A percentile compares a stretch with the other conserved stretches of the same genome.
phyloP scores from a whole-genome alignment of 1,284 basidiomycete species.

The Bothia castanella region DNA sequence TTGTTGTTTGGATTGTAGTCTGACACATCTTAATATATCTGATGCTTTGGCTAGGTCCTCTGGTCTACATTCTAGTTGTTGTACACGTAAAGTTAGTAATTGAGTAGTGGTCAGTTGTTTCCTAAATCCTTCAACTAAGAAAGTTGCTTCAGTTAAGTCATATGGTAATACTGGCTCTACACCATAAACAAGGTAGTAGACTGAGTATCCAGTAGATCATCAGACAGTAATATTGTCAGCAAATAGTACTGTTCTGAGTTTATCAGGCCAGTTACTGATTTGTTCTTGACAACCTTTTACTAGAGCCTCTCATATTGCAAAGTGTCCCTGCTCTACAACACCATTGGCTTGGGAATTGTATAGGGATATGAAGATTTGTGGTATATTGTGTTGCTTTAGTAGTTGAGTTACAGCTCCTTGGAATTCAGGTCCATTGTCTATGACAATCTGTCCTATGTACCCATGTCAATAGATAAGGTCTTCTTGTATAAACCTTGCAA shows the following conservation, averaged over 20 bases:
- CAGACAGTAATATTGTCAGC: too few species aligned
- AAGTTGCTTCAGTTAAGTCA: neutral
- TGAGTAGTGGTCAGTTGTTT: neutral
- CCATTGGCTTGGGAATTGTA: neutral
- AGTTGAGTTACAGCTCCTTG: neutral
- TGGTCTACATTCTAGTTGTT: neutral
- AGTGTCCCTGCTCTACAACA: too few species aligned
- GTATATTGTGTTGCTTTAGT: neutral
- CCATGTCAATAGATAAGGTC: neutral
- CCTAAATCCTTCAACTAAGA: neutral
- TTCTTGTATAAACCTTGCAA: too few species aligned
- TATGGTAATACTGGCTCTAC: neutral
- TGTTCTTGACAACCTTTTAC: neutral
- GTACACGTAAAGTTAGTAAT: neutral
- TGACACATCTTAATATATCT: neutral
- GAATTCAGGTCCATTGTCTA: neutral
- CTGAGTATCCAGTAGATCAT: neutral
- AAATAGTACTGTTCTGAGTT: neutral
- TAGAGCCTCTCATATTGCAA: neutral
- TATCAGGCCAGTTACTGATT: neutral
- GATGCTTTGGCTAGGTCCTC: neutral
- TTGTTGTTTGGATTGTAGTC: neutral
- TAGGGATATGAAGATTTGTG: neutral
- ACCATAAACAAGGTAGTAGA: neutral
- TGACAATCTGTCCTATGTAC: neutral